phyloP scores from a whole-genome alignment of 352 stramenopile species.

The Phytophthora cryptogea region DNA sequence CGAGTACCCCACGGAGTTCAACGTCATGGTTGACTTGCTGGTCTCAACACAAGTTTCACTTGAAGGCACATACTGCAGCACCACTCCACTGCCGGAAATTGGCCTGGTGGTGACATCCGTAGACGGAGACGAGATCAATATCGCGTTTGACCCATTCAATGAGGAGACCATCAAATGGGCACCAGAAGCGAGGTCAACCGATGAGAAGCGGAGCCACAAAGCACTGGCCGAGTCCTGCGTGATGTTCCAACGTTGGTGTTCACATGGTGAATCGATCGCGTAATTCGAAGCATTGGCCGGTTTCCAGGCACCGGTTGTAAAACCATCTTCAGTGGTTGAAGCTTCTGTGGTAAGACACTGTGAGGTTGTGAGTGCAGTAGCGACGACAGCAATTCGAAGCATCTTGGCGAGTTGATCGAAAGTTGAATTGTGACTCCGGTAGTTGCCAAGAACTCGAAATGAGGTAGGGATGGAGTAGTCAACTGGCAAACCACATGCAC shows the following conservation, averaged over 20 bases:
- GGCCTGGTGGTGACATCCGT: conserved; percentile 34
- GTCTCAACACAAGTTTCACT: conserved; percentile 23
- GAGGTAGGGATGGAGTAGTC: conserved; percentile 1
- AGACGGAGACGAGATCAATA: conserved; percentile 29
- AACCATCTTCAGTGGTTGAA: conserved; percentile 36
- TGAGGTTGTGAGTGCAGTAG: conserved; percentile 2
- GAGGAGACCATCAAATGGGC: conserved; percentile 47
- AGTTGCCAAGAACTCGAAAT: conserved; percentile 8
- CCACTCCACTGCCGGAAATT: conserved; percentile 39
- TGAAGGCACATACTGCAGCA: conserved; percentile 50
- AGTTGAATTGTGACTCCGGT: conserved; percentile 8
- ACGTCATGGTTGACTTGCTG: conserved; percentile 26
- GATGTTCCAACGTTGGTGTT: conserved; percentile 52
- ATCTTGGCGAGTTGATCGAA: conserved; percentile 10
- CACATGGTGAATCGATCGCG: conserved; percentile 41
- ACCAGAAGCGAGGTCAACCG: conserved; percentile 33
- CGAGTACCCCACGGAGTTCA: conserved; percentile 44
- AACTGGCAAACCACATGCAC: conserved; percentile 6
- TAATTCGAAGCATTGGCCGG: conserved; percentile 39
- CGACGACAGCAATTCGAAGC: conserved; percentile 5
- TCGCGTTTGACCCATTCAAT: conserved; percentile 35
- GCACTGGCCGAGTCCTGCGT: conserved; percentile 47
- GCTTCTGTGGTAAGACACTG: conserved; percentile 1
- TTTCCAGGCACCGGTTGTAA: conserved; percentile 38
- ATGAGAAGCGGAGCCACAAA: conserved; percentile 48